Conservation (phyloP, 345 rosid genomes). For the Sonneratia caseolaris region DNA sequence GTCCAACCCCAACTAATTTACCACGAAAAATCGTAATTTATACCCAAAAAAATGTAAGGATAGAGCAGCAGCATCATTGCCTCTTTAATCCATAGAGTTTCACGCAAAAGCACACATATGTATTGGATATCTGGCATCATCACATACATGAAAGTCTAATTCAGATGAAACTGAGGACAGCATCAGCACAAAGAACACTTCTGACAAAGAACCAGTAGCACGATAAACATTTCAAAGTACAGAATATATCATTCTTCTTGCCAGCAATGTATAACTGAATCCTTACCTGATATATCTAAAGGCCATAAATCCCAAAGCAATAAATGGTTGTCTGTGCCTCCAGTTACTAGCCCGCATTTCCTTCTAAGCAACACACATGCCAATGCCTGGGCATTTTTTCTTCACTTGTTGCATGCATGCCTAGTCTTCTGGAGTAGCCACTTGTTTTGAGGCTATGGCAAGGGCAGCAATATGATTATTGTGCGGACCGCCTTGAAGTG, state of each 20-base stretch:
- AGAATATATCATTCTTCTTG: background rate
- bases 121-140: background rate
- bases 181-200: background rate
- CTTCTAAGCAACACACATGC: constrained; percentile 55
- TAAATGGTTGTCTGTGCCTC: constrained; percentile 88
- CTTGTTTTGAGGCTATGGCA: constrained; percentile 64
- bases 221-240: background rate
- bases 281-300: constrained; percentile 63
- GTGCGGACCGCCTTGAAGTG: constrained; percentile 90
- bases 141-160: background rate
- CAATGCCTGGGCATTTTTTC: constrained; percentile 69
- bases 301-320: constrained; percentile 87
- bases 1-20: background rate
- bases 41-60: background rate
- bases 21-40: background rate
- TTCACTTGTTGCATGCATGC: constrained; percentile 80
- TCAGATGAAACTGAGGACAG: background rate
- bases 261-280: background rate
- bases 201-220: background rate
- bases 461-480: constrained; percentile 88
- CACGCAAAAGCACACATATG: background rate
- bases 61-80: background rate
- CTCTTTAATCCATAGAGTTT: background rate
- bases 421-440: constrained; percentile 62
- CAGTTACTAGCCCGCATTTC: constrained; percentile 75